Evolutionary conservation across 208 protist genomes (phyloP), one percentile per base, ranked within the genome.

Genomic region (Leishmania guyanensis): DNA sequence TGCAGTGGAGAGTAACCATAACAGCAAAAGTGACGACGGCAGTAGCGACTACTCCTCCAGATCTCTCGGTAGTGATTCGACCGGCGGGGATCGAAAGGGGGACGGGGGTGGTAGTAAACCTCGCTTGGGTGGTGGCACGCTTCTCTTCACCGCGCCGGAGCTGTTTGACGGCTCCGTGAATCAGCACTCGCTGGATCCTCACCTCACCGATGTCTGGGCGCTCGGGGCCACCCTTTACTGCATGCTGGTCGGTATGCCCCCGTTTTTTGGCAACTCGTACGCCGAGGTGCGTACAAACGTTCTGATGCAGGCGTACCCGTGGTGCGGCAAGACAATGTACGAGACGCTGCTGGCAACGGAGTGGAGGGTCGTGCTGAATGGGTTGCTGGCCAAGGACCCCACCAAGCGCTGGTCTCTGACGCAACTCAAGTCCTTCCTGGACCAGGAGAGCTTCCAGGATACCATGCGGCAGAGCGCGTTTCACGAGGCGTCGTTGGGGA

Each of bases 151-250:
- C 43, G 87, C 93, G 0, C 93, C 93, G n/a, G 91, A 96, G 85
- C 84, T 90, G 3, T 85, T 94, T 73, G 85, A 84, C 58, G 26
- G 48, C 16, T 1, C 17, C 1, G 78, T 77, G 20, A 82, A 83
- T 12, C 60, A 64, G 16, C 50, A 12, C 77, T 72, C 36, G 0
- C 71, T 95, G 17, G 85, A 95, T 60, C 88, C 90, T 1, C 92
- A 86, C 74, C 76, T 83, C 17, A 92, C 92, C 17, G 94, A 97
- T 56, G 86, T 95, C 33, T 97, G 94, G 94, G 92, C 94, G 0
- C 84, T 97, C 14, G 94, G 94, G 48, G 86, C 95, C 56, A 98
- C 95, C 0, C 76, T 98, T 10, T 98, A 95, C 84, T 89, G 89
- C 72, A 91, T 97, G 84, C 84, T 98, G 5, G 75, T 93, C 69